A percentile compares a stretch with the other conserved stretches of the same genome.
Evolutionary conservation across 495 filamentous ascomycete species (phyloP).

Genomic region (Aspergillus incahuasiensis): DNA sequence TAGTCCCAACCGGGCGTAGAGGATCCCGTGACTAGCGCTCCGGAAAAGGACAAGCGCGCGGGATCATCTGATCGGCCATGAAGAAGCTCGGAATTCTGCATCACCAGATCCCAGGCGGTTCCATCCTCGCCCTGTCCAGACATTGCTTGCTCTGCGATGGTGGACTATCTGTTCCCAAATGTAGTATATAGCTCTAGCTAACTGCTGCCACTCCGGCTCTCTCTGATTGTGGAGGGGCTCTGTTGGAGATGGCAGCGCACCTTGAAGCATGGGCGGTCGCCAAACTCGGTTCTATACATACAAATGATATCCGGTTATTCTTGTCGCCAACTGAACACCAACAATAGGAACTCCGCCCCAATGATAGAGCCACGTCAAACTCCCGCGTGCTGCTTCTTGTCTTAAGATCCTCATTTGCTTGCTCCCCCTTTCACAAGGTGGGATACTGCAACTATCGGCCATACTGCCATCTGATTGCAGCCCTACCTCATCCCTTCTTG

Average conservation of each 20-base stretch:
- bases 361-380: not conserved
- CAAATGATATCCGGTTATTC: constrained; percentile 1
- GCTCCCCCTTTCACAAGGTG: not conserved
- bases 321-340: not conserved
- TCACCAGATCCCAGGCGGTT: not conserved
- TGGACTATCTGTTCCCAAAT: not conserved
- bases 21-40: constrained; percentile 13
- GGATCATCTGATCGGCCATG: constrained; percentile 18
- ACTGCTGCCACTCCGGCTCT: not conserved
- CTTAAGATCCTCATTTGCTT: not conserved
- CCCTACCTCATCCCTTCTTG: constrained; percentile 5
- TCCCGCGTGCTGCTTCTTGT: not conserved
- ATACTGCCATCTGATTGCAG: not conserved
- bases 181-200: not conserved
- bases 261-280: constrained; percentile 8
- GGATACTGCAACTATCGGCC: not conserved
- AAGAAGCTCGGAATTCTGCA: not conserved
- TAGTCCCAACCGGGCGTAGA: constrained; percentile 23
- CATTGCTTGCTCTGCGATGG: not conserved
- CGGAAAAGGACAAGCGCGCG: constrained; percentile 20
- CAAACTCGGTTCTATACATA: constrained; percentile 17
- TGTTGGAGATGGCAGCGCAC: not conserved
- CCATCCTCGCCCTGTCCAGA: not conserved
- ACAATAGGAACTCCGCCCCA: not conserved
- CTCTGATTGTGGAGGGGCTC: not conserved